phyloP scores from a whole-genome alignment of 805 yeast genomes.

The Grigorovia jiainica region DNA sequence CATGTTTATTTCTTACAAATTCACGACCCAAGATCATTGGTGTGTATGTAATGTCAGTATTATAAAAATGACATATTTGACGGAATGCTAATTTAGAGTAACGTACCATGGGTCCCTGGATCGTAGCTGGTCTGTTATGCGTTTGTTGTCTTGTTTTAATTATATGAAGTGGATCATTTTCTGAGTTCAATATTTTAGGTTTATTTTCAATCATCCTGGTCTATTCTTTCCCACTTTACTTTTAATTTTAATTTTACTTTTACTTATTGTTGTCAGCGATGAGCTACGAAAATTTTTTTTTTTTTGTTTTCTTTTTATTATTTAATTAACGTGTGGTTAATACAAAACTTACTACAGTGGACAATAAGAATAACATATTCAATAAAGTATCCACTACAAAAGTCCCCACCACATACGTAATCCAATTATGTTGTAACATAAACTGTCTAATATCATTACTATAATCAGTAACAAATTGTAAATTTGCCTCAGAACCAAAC shows the following conservation, averaged over 20 bases:
- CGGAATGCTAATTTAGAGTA: conserved; percentile 92
- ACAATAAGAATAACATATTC: conserved; percentile 11
- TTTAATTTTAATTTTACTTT: not conserved
- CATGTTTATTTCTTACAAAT: conserved; percentile 75
- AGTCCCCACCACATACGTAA: conserved; percentile 20
- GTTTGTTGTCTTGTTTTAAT: conserved; percentile 35
- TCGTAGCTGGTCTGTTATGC: conserved; percentile 47
- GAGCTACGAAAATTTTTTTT: not conserved
- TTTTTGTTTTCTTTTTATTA: not conserved
- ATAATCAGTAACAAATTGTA: conserved; percentile 19
- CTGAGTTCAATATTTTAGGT: conserved; percentile 29
- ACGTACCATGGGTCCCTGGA: conserved; percentile 95
- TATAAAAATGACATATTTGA: conserved; percentile 61
- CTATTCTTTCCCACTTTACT: not conserved
- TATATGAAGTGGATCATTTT: conserved; percentile 45
- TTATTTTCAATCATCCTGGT: conserved; percentile 21
- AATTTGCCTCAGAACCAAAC: conserved; percentile 14
- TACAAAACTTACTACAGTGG: conserved; percentile 10
- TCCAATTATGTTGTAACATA: conserved; percentile 18
- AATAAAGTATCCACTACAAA: conserved; percentile 11
- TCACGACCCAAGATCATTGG: conserved; percentile 97
- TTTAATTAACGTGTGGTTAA: no score
- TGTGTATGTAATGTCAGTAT: conserved; percentile 76
- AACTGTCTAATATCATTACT: conserved; percentile 23
- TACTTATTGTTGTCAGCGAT: not conserved